These are phyloP conservation scores for Acanthochlamys bracteata DNA, from an alignment of 106 monocot species.

Conservation along the genomic window DNA sequence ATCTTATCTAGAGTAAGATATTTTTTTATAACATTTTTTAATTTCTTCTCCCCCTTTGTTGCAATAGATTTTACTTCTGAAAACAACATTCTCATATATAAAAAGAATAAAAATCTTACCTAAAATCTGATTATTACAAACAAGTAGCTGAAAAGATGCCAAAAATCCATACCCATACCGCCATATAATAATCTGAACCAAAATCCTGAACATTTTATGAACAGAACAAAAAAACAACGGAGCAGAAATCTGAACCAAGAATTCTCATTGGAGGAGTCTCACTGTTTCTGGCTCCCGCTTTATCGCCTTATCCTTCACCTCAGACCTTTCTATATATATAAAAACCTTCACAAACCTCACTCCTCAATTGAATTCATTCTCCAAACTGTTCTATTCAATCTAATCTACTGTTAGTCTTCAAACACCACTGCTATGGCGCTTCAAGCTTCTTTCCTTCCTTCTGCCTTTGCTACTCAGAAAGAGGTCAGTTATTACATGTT, in stretches of 20 bases:
- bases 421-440: constrained; percentile 53
- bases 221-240: neutral
- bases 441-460: constrained; percentile 52
- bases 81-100: too few species aligned
- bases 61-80: too few species aligned
- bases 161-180: too few species aligned
- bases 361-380: neutral
- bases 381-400: neutral
- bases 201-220: too few species aligned
- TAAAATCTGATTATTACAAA: too few species aligned
- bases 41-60: too few species aligned
- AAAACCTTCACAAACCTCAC: neutral
- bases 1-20: too few species aligned
- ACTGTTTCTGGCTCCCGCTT: constrained; percentile 23
- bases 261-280: constrained; percentile 39
- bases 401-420: neutral
- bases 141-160: too few species aligned
- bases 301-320: constrained; percentile 57
- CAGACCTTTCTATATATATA: neutral
- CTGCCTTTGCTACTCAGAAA: constrained; percentile 54
- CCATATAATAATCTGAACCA: too few species aligned
- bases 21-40: too few species aligned
- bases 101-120: too few species aligned
- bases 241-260: constrained; percentile 37
- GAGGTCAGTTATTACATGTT: constrained; percentile 19